Evolutionary conservation across 1,284 basidiomycete species (phyloP).

Genomic region (Schizophyllum amplum): DNA sequence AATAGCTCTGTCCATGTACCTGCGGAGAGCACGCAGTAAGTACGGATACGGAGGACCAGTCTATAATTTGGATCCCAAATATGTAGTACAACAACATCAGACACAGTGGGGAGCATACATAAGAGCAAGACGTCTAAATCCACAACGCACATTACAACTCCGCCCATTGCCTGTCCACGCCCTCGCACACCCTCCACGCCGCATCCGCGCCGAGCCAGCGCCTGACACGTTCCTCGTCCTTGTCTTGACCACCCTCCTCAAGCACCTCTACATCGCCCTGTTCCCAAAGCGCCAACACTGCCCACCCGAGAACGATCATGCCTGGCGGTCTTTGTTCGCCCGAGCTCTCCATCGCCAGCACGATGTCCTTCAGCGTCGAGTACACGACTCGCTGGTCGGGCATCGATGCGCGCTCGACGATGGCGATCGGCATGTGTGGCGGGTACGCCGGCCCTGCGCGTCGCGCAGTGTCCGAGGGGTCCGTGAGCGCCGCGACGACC

Average conservation of each 20-base stretch:
- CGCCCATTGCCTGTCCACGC: constrained; percentile 44
- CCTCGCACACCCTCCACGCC: constrained; percentile 54
- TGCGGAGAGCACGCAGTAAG: too few relatives aligned
- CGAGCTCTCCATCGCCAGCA: constrained; percentile 59
- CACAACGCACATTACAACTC: too few relatives aligned
- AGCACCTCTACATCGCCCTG: constrained; percentile 44
- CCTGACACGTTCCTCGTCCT: constrained; percentile 36
- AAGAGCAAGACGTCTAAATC: too few relatives aligned
- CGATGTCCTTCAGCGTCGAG: constrained; percentile 72
- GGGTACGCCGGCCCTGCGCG: constrained; percentile 68
- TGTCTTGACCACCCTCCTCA: constrained; percentile 33
- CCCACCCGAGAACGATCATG: constrained; percentile 95
- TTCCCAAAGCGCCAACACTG: constrained; percentile 56
- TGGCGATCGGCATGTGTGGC: constrained; percentile 73
- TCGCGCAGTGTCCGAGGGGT: constrained; percentile 15
- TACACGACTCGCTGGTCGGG: constrained; percentile 85
- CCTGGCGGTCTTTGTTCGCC: constrained; percentile 92
- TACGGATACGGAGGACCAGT: too few relatives aligned
- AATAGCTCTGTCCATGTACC: too few relatives aligned
- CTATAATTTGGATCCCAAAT: too few relatives aligned
- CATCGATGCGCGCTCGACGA: constrained; percentile 90
- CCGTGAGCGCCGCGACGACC: constrained; percentile 59
- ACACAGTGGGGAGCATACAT: too few relatives aligned
- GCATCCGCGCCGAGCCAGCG: constrained; percentile 48
- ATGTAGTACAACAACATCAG: too few relatives aligned